These are phyloP conservation scores for Aureococcus anophagefferens DNA, from an alignment of 108 stramenopile species.

Conservation along the genomic window DNA sequence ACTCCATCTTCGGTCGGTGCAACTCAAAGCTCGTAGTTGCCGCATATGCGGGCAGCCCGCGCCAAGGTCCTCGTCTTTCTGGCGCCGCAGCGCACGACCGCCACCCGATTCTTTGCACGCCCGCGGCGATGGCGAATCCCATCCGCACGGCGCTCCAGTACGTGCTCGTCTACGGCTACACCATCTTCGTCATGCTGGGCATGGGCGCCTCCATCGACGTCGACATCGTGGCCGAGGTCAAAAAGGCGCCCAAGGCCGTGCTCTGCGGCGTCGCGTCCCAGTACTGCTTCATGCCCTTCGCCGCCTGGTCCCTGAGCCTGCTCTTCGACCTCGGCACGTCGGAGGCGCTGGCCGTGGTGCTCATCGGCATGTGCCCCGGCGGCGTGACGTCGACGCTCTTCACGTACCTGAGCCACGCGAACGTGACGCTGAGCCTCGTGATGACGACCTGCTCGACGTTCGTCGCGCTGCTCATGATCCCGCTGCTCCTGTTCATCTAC, in stretches of 20 bases:
- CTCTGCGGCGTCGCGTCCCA: slow-evolving; percentile 8
- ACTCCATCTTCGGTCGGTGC: too few species aligned
- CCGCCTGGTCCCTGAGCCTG: neutral
- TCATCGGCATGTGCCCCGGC: slow-evolving; percentile 6
- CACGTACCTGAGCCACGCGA: neutral
- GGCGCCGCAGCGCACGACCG: too few species aligned
- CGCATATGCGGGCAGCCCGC: too few species aligned
- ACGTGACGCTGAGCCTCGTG: slow-evolving; percentile 2
- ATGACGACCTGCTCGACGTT: neutral
- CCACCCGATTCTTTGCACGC: too few species aligned
- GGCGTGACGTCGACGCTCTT: slow-evolving; percentile 3
- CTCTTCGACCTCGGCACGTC: neutral
- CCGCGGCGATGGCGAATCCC: too few species aligned
- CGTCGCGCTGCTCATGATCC: neutral
- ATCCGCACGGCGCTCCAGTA: too few species aligned
- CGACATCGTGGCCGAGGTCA: neutral
- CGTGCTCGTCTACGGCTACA: too few species aligned
- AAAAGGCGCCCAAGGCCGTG: neutral
- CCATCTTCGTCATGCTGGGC: slow-evolving; percentile 4
- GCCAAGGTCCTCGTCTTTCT: too few species aligned
- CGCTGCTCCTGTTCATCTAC: neutral
- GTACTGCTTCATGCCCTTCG: slow-evolving; percentile 10
- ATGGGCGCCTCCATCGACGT: neutral
- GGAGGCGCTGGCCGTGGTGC: neutral
- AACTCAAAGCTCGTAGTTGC: too few species aligned